Evolutionary conservation across 2,329 filamentous ascomycete genomes (phyloP).

Genomic region (Blastomyces emzantsi): DNA sequence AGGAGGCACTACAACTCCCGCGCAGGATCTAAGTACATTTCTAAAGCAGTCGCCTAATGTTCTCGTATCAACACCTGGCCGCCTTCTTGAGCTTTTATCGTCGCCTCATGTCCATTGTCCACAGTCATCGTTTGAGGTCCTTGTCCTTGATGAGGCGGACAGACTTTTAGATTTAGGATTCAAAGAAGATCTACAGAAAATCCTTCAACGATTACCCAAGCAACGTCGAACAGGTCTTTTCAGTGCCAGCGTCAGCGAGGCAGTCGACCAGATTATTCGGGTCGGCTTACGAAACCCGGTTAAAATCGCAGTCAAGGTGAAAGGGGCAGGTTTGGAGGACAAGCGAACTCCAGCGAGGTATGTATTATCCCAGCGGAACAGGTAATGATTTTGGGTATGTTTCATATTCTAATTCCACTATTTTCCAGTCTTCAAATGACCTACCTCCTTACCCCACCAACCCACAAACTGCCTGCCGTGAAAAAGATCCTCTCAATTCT

Average conservation of each 20-base stretch:
- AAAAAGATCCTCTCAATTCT: slow-evolving; percentile 60
- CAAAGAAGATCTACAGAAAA: slow-evolving; percentile 79
- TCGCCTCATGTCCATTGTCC: slow-evolving; percentile 82
- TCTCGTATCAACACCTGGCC: slow-evolving; percentile 80
- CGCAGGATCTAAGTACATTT: slow-evolving; percentile 80
- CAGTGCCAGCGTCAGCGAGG: slow-evolving; percentile 91
- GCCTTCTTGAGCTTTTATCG: slow-evolving; percentile 75
- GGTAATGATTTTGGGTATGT: slow-evolving; percentile 14
- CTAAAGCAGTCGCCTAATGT: slow-evolving; percentile 78
- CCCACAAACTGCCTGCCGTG: slow-evolving; percentile 70
- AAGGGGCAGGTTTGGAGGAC: slow-evolving; percentile 66
- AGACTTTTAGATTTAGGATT: slow-evolving; percentile 88
- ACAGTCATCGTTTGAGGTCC: slow-evolving; percentile 79
- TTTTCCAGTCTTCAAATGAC: slow-evolving; percentile 66
- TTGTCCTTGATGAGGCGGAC: slow-evolving; percentile 93
- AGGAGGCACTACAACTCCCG: slow-evolving; percentile 64
- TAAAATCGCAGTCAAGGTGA: slow-evolving; percentile 89
- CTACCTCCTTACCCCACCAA: slow-evolving; percentile 66
- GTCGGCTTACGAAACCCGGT: slow-evolving; percentile 90
- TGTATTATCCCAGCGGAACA: slow-evolving; percentile 3
- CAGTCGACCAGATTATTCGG: slow-evolving; percentile 83
- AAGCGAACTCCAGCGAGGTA: slow-evolving; percentile 73
- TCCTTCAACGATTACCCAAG: slow-evolving; percentile 76
- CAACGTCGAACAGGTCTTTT: slow-evolving; percentile 89
- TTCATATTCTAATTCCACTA: background rate